Base-by-base conservation (phyloP, 441 rosid genomes). In the Arabidopsis hybrid region DNA sequence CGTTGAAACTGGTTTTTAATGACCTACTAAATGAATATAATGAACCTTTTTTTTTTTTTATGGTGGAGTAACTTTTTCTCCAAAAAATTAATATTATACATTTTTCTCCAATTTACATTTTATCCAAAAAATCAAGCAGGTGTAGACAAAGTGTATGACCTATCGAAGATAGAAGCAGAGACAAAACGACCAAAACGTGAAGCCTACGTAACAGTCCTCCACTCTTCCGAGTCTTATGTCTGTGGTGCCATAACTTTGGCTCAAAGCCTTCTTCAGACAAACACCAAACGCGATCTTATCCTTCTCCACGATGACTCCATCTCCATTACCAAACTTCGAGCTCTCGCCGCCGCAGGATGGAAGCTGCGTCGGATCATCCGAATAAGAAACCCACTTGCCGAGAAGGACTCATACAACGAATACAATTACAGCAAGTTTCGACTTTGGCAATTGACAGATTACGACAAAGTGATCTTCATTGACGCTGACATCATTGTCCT, bases 351-450 rank as follows among this genome's bases (percentile, higher is more conserved):
- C 11, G 88, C 98, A 2, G 98, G 99, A 1, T 95, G 99, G 99
- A 81, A 79, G 67, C 81, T 95, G 26, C 83, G 89, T 46, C 45
- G 83, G 53, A 88, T 95, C 69, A 69, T 50, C 40, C 78, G 98
- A 66, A 92, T 95, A 70, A 88, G 97, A 36, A 95, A 92, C 85
- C 97, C 98, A 0, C 76, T 60, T 64, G 96, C 99, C 0, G 74
- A 85, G 31, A 91, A 85, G 40, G 1, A 65, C 16, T 65, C 95
- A 0, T 92, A 92, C 85, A 95, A 95, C 36, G 98, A 95, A 66
- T 95, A 89, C 71, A 95, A 95, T 34, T 95, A 95, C 71, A 89
- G 97, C 88, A 95, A 92, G 82, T 85, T 95, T 82, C 52, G 98
- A 17, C 80, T 92, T 2, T 92, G 97, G 97, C 95, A 92, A 73